Evolutionary conservation across 768 basidiomycete genomes (phyloP).

Genomic region (Coprinopsis marcescibilis): DNA sequence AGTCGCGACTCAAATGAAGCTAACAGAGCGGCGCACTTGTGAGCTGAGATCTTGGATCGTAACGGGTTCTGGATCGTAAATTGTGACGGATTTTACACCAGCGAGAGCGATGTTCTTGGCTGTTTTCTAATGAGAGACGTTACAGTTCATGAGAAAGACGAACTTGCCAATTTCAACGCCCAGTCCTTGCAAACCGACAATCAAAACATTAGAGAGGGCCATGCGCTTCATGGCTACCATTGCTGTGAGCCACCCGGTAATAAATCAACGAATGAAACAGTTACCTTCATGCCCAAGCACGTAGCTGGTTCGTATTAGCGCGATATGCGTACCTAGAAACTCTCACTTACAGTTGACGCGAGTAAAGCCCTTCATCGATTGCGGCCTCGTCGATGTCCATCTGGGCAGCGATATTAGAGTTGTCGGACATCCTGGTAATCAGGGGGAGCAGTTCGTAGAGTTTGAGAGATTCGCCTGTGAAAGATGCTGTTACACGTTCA

Average conservation of each 20-base stretch:
- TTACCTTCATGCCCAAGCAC: conserved; percentile 95
- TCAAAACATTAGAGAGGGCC: conserved; percentile 92
- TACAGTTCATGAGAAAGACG: conserved; percentile 3
- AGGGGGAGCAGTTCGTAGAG: too few species aligned
- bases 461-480: too few species aligned
- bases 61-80: conserved; percentile 90
- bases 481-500: too few species aligned
- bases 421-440: conserved; percentile 30
- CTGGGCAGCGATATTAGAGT: conserved; percentile 35
- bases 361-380: conserved; percentile 92
- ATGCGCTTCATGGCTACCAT: conserved; percentile 97
- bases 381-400: conserved; percentile 87
- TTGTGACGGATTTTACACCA: conserved; percentile 94
- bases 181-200: conserved; percentile 87
- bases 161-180: conserved; percentile 87
- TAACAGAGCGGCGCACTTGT: conserved; percentile 52
- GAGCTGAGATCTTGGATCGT: conserved; percentile 87
- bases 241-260: not conserved
- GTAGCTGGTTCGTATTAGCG: conserved; percentile 44
- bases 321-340: not conserved
- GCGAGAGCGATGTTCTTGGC: conserved; percentile 95
- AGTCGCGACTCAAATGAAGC: not conserved
- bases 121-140: conserved; percentile 23
- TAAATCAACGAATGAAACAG: conserved; percentile 3
- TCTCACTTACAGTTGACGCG: conserved; percentile 77